Conservation (phyloP, 2,329 filamentous ascomycete species). For the Apiospora koreana region DNA sequence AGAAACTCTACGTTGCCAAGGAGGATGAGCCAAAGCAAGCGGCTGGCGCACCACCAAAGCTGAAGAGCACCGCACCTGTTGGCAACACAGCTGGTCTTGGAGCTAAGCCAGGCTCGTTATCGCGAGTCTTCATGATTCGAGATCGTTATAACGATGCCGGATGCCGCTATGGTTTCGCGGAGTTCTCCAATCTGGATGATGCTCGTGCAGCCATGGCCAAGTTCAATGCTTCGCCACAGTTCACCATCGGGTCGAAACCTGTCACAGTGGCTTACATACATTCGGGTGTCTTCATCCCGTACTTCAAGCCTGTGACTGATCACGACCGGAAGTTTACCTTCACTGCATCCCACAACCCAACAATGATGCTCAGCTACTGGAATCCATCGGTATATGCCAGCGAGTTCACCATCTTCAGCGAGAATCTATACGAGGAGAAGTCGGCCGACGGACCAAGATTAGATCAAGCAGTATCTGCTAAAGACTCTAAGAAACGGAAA, state of each 20-base stretch:
- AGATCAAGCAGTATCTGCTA: slow-evolving; percentile 33
- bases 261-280: slow-evolving; percentile 77
- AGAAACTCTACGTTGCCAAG: slow-evolving; percentile 66
- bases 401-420: slow-evolving; percentile 59
- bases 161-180: slow-evolving; percentile 81
- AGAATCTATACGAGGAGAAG: slow-evolving; percentile 43
- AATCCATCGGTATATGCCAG: slow-evolving; percentile 73
- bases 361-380: slow-evolving; percentile 73
- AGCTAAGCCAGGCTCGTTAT: slow-evolving; percentile 72
- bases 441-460: slow-evolving; percentile 39
- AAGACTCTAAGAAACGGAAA: slow-evolving; percentile 43
- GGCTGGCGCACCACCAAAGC: slow-evolving; percentile 50
- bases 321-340: slow-evolving; percentile 68
- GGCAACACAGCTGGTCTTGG: slow-evolving; percentile 63
- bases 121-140: slow-evolving; percentile 75
- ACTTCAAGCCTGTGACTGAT: slow-evolving; percentile 57
- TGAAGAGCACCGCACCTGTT: slow-evolving; percentile 60
- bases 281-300: slow-evolving; percentile 80
- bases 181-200: slow-evolving; percentile 77
- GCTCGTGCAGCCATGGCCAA: slow-evolving; percentile 73
- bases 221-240: slow-evolving; percentile 70
- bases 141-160: slow-evolving; percentile 71
- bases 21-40: slow-evolving; percentile 52
- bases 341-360: slow-evolving; percentile 67
- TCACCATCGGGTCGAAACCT: slow-evolving; percentile 74